A percentile compares a stretch with the other conserved stretches of the same genome.
phyloP scores from a whole-genome alignment of 2,329 filamentous ascomycete genomes.

The Aspergillus viridinutans region DNA sequence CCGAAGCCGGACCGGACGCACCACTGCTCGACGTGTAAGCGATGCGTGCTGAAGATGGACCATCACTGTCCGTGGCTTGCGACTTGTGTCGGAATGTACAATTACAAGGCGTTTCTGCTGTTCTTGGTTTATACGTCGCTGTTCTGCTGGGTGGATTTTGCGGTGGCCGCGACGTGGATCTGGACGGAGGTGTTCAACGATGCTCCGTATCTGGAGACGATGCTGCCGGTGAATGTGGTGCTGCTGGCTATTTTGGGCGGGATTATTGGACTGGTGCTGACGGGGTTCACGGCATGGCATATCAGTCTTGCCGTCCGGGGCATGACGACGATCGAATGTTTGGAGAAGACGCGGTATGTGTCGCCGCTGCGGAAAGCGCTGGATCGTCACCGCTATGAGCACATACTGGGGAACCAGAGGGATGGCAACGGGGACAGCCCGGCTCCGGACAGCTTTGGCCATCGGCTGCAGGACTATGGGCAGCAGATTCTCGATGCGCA shows the following conservation, averaged over 20 bases:
- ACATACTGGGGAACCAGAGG: conserved; percentile 43
- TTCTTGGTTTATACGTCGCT: conserved; percentile 86
- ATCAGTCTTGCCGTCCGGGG: conserved; percentile 72
- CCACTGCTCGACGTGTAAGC: conserved; percentile 91
- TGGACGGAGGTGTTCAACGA: conserved; percentile 75
- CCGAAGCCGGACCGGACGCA: conserved; percentile 94
- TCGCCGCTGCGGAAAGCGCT: conserved; percentile 70
- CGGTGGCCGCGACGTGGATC: conserved; percentile 74
- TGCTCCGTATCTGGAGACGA: conserved; percentile 65
- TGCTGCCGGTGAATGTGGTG: conserved; percentile 87
- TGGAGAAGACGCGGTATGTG: conserved; percentile 93
- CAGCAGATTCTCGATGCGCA: conserved; percentile 78
- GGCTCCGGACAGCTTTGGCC: conserved; percentile 33
- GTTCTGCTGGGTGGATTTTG: conserved; percentile 79
- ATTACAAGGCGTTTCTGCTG: conserved; percentile 92
- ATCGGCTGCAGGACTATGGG: conserved; percentile 56
- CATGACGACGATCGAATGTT: conserved; percentile 90
- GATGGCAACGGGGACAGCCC: conserved; percentile 11
- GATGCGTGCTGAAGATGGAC: conserved; percentile 98
- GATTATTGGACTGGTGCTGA: conserved; percentile 85
- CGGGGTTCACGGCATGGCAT: conserved; percentile 90
- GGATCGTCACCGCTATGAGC: conserved; percentile 58
- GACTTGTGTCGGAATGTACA: conserved; percentile 86
- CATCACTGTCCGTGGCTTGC: conserved; percentile 98
- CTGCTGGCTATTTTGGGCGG: conserved; percentile 80